Base-by-base conservation (phyloP, 306 rosid genomes). In the Fagus sylvatica region DNA sequence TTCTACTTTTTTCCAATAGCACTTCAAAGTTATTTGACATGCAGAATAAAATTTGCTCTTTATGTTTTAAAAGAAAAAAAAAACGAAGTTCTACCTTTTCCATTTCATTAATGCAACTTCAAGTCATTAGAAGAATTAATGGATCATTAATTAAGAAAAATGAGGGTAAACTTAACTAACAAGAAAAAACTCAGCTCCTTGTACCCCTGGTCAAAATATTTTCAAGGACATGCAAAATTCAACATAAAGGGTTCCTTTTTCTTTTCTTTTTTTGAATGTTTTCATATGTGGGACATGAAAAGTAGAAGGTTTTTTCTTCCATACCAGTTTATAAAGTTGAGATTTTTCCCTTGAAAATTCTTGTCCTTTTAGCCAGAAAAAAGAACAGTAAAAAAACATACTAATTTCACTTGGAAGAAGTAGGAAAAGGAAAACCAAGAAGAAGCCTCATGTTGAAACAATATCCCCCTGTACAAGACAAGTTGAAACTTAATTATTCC, bases 391-490 rank as follows among this genome's bases (percentile, higher is more conserved):
- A 53, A 76, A 68, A 53, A 76, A 49, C 70, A 77, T 69, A 42
- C 42, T 48, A 55, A 61, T 73, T 73, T 71, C 48, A 46, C 51
- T 46, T 10, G 51, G 62, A 62, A 41, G 39, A 67, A 43, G 11
- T 41, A 28, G 32, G 74, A 70, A 62, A 77, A 33, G 4, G 51
- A 70, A 62, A 77, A 73, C 30, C 46, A 79, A 84, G 49, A 78
- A 72, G 16, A 55, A 74, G 34, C 76, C 37, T 77, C 78, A 81
- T 17, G n/a, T 71, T 75, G 80, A 86, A 72, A 80, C 8, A 80
- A 42, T 69, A 83, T 37, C 43, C 46, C 46, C 53, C 85, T 91
- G 84, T 89, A 87, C 89, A 91, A 39, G 70, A 87, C 72, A 75
- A 84, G 62, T 80, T 69, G 71, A 77, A 13, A 15, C 51, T 37